These are phyloP conservation scores for Sclerotiophoma versabilis DNA, from an alignment of 2,329 filamentous ascomycete genomes.

Conservation along the genomic window DNA sequence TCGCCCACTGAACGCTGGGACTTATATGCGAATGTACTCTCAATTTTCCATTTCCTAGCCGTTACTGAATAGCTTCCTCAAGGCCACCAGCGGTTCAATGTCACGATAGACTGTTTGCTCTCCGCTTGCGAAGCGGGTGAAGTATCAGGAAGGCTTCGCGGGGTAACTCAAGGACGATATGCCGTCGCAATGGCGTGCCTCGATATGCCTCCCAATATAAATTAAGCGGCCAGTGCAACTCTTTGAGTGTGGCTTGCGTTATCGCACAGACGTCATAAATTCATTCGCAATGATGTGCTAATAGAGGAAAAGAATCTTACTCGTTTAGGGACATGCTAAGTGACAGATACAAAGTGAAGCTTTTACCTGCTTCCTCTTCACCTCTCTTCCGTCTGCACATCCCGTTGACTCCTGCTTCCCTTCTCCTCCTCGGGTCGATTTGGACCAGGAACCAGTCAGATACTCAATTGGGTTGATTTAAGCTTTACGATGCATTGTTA, in stretches of 20 bases:
- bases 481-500: slow-evolving; percentile 25
- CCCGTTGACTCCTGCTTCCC: no score
- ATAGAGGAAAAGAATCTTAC: neutral
- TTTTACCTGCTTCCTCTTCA: no score
- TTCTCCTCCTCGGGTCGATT: no score
- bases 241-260: neutral
- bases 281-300: neutral
- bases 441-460: slow-evolving; percentile 15
- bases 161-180: no score
- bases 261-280: neutral
- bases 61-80: neutral
- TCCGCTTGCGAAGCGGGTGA: no score
- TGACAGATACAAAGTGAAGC: neutral
- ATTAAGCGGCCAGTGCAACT: neutral
- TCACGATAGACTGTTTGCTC: no score
- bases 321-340: neutral
- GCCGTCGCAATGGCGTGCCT: neutral
- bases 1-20: neutral
- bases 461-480: no score
- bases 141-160: no score
- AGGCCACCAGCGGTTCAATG: no score
- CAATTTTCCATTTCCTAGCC: neutral
- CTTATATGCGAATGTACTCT: neutral
- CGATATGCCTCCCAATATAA: neutral
- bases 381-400: no score